Evolutionary conservation across 345 rosid species (phyloP), one percentile per base, ranked within the genome.

Genomic region (Gossypium australe): DNA sequence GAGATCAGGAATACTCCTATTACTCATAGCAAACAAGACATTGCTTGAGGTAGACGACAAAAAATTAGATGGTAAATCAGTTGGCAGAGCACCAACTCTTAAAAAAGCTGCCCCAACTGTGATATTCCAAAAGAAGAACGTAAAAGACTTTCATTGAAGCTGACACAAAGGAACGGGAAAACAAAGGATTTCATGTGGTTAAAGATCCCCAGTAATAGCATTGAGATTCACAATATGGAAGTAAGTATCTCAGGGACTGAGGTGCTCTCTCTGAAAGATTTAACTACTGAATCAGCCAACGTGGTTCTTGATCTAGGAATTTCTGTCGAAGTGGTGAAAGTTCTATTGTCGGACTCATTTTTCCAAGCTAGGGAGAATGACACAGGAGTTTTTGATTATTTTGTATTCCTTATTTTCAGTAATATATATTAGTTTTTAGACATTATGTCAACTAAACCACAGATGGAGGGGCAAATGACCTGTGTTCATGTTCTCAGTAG

Each of bases 1-100:
- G 91, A 85, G 68, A 64, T 17, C 67, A 71, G 70, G 77, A 81
- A 78, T 77, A 52, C 79, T 70, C 53, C 61, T 52, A 41, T 66
- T 53, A 43, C 75, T 70, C 72, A 80, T 76, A 74, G 71, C 78
- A 2, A 49, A 77, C 76, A 78, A 74, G 77, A 64, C 17, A 0
- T n/a, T 77, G 51, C 69, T 49, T 29, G 86, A 81, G 60, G 83
- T 67, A 47, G 75, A 60, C 6, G 75, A 77, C 75, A 73, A 81
- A 71, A 61, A 62, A 68, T 68, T 67, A 53, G 78, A 64, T 64
- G 78, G 68, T 72, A 74, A 67, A 56, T 22, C 64, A 17, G 16
- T n/a, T 61, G 14, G 71, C 16, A 20, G 67, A 48, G 4, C 25
- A 17, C 43, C 81, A 74, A 14, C 72, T 63, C 56, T 67, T 72